phyloP scores from a whole-genome alignment of 73 alveolate genomes.

The Paramecium caudatum region DNA sequence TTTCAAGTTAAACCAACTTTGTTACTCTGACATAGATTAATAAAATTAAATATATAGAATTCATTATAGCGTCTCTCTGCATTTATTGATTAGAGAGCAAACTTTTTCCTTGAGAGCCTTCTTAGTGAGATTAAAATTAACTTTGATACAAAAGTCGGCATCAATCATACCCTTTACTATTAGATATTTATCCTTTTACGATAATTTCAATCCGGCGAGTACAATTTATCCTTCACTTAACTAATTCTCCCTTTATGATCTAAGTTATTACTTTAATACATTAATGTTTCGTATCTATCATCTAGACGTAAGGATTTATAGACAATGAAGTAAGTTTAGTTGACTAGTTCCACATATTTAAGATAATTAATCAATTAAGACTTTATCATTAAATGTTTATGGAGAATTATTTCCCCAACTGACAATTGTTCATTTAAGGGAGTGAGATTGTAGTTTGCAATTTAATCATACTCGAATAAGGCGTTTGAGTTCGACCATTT shows the following conservation, averaged over 20 bases:
- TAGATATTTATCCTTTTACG: background rate
- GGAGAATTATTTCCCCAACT: background rate
- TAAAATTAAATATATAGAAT: background rate
- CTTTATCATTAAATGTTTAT: background rate
- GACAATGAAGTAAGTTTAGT: background rate
- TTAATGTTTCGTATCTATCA: background rate
- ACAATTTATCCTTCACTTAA: background rate
- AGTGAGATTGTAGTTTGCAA: background rate
- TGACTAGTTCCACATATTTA: background rate
- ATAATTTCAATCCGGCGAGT: background rate
- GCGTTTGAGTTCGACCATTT: background rate
- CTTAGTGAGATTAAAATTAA: background rate
- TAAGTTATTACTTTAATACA: background rate
- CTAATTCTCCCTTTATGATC: background rate
- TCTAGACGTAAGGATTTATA: background rate
- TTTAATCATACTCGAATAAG: background rate
- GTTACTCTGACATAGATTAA: background rate
- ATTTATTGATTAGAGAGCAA: background rate
- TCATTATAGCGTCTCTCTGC: background rate
- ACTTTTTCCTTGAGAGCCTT: background rate
- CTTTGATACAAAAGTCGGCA: conserved; percentile 19
- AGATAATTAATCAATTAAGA: background rate
- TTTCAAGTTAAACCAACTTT: background rate
- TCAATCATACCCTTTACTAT: background rate
- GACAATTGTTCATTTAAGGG: background rate